Evolutionary conservation across 83 land plant genomes (phyloP).

Genomic region (Thuja plicata): DNA sequence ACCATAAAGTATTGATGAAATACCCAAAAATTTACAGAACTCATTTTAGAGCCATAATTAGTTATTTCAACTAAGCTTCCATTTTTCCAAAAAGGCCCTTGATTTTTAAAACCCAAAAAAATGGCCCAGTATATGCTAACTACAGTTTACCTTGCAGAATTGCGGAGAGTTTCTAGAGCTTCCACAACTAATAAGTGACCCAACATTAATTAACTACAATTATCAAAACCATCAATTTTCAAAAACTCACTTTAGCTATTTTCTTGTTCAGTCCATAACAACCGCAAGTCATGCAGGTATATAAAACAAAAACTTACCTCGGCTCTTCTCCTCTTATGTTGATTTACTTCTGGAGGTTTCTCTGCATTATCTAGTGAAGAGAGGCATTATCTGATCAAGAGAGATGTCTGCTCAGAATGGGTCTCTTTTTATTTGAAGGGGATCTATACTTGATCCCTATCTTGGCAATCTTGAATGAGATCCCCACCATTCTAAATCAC

Average conservation of each 20-base stretch:
- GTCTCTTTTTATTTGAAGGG: conserved; percentile 1
- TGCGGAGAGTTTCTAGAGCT: background rate
- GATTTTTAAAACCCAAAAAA: no score
- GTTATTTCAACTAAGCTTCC: no score
- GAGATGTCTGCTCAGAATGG: background rate
- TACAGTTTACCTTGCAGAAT: no score
- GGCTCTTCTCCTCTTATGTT: background rate
- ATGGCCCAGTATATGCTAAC: no score
- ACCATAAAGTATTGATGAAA: no score
- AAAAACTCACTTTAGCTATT: background rate
- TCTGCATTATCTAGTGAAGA: background rate
- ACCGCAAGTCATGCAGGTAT: background rate
- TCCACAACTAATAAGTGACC: background rate
- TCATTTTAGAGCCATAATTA: no score
- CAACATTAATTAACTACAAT: background rate
- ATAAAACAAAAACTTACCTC: background rate
- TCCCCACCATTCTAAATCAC: conserved; percentile 22
- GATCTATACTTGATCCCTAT: conserved; percentile 43
- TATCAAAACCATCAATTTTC: background rate
- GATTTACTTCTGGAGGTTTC: background rate
- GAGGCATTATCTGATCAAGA: background rate
- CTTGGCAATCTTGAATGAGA: conserved; percentile 60
- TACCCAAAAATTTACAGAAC: no score
- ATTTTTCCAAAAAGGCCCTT: no score
- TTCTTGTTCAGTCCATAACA: background rate